A percentile compares a stretch with the other conserved stretches of the same genome.
Conservation (phyloP, 2,329 filamentous ascomycete species). For the Coniochaeta pulveracea region DNA sequence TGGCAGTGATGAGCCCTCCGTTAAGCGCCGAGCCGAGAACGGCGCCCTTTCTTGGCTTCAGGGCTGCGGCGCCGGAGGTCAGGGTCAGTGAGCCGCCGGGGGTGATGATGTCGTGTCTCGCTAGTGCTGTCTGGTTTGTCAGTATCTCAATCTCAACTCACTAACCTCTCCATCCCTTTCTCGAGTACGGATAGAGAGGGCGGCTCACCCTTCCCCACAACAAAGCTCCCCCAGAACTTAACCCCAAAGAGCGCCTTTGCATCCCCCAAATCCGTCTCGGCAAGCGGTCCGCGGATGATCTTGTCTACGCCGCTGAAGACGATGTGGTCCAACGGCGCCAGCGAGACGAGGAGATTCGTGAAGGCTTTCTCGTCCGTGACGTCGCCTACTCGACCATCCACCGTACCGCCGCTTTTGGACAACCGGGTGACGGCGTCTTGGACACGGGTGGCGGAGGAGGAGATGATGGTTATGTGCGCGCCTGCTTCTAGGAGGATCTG, state of each 20-base stretch:
- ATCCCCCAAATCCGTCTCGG: slow-evolving; percentile 19
- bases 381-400: slow-evolving; percentile 19
- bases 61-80: slow-evolving; percentile 22
- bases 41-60: slow-evolving; percentile 23
- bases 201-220: slow-evolving; percentile 20
- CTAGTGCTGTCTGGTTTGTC: slow-evolving; percentile 13
- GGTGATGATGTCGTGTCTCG: slow-evolving; percentile 23
- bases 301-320: slow-evolving; percentile 25
- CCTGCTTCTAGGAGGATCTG: slow-evolving; percentile 22
- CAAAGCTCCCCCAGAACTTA: slow-evolving; percentile 26
- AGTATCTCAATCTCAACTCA: not conserved
- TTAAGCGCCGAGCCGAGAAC: slow-evolving; percentile 21
- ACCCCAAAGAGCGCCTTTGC: slow-evolving; percentile 24
- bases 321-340: slow-evolving; percentile 25
- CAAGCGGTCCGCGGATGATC: slow-evolving; percentile 24
- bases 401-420: slow-evolving; percentile 9
- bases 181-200: not conserved
- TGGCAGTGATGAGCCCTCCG: slow-evolving; percentile 16
- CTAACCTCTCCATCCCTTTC: no score
- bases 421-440: slow-evolving; percentile 19
- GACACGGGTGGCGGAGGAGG: slow-evolving; percentile 19
- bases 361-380: slow-evolving; percentile 22
- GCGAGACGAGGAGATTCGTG: slow-evolving; percentile 15
- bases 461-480: slow-evolving; percentile 21
- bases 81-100: slow-evolving; percentile 24